Base-by-base conservation (phyloP, 495 filamentous ascomycete species). In the Lophiostoma macrostomum region DNA sequence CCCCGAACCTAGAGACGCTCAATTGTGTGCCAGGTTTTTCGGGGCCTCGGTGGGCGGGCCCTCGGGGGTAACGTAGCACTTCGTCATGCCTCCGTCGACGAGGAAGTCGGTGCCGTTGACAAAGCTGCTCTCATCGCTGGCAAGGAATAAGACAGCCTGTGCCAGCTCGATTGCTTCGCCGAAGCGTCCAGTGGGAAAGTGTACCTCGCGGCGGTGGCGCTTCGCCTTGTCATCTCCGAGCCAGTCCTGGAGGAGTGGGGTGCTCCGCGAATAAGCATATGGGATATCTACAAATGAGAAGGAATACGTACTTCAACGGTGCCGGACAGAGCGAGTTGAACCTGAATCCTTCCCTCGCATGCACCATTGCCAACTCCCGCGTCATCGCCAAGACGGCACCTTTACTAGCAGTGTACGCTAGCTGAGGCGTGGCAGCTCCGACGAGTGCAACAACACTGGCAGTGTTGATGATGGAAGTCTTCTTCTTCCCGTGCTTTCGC, bases 21-120 rank as follows among this genome's bases (percentile, higher is more conserved):
- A 14, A 37, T 16, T 18, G n/a, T 37, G 42, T n/a, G 25, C 47
- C 4, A 29, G 11, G 71, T 95, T 96, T 63, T 72, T 69, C 19
- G 91, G 91, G 10, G 86, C 79, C 56, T 74, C 56, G 11, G 82
- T 73, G 2, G 90, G 73, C 1, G 84, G 82, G 16, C 91, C 91
- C 70, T 96, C 87, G 3, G 91, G 79, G 2, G 93, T 97, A 25
- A 96, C 86, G 68, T 97, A 97, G 19, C 91, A 90, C 78, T 87
- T 95, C 56, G 81, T 91, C 88, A 98, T 87, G 22, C 93, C 93
- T 34, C 91, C 91, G 63, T 97, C 93, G n/a, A 97, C 91, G 6
- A 91, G 83, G 72, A 98, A 94, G 60, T 97, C 93, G 40, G 82
- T 79, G 2, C 87, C 93, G 53, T 93, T 97, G 38, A 96, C 85